These are phyloP conservation scores for Elsinoe ampelina DNA, from an alignment of 2,329 filamentous ascomycete species.

Conservation along the genomic window DNA sequence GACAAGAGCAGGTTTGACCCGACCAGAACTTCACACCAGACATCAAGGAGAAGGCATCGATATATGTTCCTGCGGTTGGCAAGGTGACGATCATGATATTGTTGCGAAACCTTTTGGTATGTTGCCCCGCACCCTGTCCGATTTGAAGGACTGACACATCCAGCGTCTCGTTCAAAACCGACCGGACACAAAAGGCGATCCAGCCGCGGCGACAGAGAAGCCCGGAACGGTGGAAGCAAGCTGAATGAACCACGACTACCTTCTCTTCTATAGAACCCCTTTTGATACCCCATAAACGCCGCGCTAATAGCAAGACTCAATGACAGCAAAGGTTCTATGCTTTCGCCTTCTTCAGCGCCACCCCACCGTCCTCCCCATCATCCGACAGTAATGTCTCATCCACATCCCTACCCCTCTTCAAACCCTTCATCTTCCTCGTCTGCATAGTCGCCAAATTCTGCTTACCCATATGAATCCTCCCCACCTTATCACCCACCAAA, in stretches of 20 bases:
- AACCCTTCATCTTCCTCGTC: slow-evolving; percentile 97
- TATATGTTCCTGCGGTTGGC: slow-evolving; percentile 93
- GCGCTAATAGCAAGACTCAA: slow-evolving; percentile 14
- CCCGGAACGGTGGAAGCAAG: slow-evolving; percentile 17
- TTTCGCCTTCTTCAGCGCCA: slow-evolving; percentile 17
- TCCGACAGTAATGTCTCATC: slow-evolving; percentile 35
- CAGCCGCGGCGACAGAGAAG: slow-evolving; percentile 18
- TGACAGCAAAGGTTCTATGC: neutral
- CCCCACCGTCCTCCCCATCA: slow-evolving; percentile 16
- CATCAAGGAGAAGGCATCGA: slow-evolving; percentile 89
- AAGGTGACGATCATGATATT: slow-evolving; percentile 95
- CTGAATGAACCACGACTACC: slow-evolving; percentile 7
- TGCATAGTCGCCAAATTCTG: slow-evolving; percentile 83
- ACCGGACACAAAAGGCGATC: slow-evolving; percentile 26
- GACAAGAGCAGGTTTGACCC: neutral
- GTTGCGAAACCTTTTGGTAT: slow-evolving; percentile 76
- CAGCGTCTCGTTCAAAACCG: slow-evolving; percentile 38
- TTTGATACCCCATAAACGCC: slow-evolving; percentile 17
- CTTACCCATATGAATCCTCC: slow-evolving; percentile 80
- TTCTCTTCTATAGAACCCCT: slow-evolving; percentile 9
- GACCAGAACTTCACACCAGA: slow-evolving; percentile 72
- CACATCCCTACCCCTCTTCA: slow-evolving; percentile 67
- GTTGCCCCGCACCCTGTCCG: slow-evolving; percentile 27
- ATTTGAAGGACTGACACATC: slow-evolving; percentile 18
- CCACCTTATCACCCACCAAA: slow-evolving; percentile 90